phyloP scores from a whole-genome alignment of 306 rosid genomes.

The Begonia loranthoides region DNA sequence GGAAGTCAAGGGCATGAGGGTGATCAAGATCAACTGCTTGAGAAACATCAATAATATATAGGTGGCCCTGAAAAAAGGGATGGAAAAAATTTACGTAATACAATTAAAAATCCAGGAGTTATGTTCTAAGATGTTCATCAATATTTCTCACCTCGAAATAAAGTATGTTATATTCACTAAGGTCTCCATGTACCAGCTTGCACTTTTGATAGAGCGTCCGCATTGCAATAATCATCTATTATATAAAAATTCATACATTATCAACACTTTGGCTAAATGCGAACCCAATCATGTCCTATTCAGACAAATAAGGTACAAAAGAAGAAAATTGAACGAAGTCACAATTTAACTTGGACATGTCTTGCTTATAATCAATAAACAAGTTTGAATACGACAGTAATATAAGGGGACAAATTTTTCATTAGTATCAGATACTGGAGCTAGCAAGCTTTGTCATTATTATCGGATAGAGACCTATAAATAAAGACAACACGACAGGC shows the following conservation, averaged over 20 bases:
- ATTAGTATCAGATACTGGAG: no score
- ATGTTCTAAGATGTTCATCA: background rate
- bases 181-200: conserved; percentile 92
- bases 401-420: no score
- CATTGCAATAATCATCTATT: conserved; percentile 70
- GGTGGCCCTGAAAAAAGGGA: conserved; percentile 53
- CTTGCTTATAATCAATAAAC: no score
- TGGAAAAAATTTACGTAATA: background rate
- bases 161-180: conserved; percentile 83
- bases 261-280: background rate
- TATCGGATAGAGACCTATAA: no score
- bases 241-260: conserved; percentile 5
- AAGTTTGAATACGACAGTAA: no score
- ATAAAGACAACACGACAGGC: no score
- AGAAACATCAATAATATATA: conserved; percentile 83
- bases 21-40: conserved; percentile 90
- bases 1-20: conserved; percentile 76
- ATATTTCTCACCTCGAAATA: conserved; percentile 51
- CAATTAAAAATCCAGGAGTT: background rate
- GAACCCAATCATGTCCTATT: background rate
- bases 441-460: no score
- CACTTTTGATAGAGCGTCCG: conserved; percentile 77
- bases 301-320: no score
- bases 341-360: no score
- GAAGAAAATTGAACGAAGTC: no score